A percentile compares a stretch with the other conserved stretches of the same genome.
Conservation (phyloP, 2,329 filamentous ascomycete species). For the Annulohypoxylon truncatum region DNA sequence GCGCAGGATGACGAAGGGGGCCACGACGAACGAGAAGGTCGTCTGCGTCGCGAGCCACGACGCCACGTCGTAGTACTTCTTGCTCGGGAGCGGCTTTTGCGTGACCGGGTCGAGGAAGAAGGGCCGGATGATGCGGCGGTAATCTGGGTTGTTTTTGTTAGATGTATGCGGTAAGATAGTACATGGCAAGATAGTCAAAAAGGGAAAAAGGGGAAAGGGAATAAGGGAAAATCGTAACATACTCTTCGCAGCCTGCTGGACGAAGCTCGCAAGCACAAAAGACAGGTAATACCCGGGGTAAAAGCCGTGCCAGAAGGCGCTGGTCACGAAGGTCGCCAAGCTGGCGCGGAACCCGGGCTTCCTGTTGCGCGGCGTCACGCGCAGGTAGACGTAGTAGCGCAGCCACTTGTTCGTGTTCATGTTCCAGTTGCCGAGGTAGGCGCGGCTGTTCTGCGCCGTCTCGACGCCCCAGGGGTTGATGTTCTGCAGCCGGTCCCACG, state of each 20-base stretch:
- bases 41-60: constrained; percentile 82
- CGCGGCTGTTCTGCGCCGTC: constrained; percentile 90
- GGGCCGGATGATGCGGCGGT: constrained; percentile 87
- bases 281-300: constrained; percentile 95
- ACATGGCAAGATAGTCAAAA: neutral
- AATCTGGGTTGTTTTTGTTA: constrained; percentile 67
- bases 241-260: constrained; percentile 97
- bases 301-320: constrained; percentile 98
- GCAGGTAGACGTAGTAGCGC: constrained; percentile 93
- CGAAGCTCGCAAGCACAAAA: constrained; percentile 88
- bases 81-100: constrained; percentile 73
- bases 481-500: constrained; percentile 90
- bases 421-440: constrained; percentile 93
- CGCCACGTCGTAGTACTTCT: constrained; percentile 86
- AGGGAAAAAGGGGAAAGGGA: neutral
- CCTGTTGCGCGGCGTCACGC: constrained; percentile 93
- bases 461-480: constrained; percentile 89
- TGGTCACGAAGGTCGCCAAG: constrained; percentile 92
- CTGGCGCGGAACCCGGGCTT: constrained; percentile 97
- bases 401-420: constrained; percentile 99
- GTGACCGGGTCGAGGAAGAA: constrained; percentile 89
- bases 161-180: constrained; percentile 13
- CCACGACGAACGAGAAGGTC: constrained; percentile 83
- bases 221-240: constrained; percentile 53
- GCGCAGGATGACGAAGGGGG: constrained; percentile 86